These are phyloP conservation scores for Herpetomonas tarakana DNA, from an alignment of 208 protist species.

Conservation along the genomic window DNA sequence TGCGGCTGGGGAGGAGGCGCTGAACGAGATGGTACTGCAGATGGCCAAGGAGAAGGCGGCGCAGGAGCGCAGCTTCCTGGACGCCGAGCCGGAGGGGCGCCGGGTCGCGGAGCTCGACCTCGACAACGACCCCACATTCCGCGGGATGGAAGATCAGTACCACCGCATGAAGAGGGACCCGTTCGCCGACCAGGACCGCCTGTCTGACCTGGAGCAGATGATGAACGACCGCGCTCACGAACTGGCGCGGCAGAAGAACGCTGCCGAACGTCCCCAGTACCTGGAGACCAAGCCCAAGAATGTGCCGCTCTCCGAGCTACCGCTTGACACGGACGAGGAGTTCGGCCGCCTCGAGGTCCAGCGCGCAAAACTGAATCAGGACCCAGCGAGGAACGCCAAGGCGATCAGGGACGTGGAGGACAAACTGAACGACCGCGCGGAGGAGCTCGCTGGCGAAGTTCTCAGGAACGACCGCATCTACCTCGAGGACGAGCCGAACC, in stretches of 20 bases:
- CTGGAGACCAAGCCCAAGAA: constrained; percentile 36
- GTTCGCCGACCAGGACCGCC: constrained; percentile 47
- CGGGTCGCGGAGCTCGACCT: constrained; percentile 42
- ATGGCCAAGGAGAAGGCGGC: constrained; percentile 54
- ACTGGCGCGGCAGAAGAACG: constrained; percentile 60
- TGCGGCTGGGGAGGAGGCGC: constrained; percentile 26
- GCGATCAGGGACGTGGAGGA: constrained; percentile 53
- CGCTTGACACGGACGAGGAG: constrained; percentile 69
- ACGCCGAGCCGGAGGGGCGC: constrained; percentile 61
- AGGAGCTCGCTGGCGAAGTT: constrained; percentile 52
- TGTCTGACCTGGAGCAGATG: constrained; percentile 59
- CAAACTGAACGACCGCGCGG: constrained; percentile 54
- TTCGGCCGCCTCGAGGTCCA: constrained; percentile 60
- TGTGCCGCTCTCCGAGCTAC: constrained; percentile 56
- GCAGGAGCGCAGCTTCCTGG: constrained; percentile 63
- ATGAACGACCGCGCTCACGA: constrained; percentile 70
- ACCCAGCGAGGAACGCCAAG: constrained; percentile 36
- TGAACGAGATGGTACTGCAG: constrained; percentile 43
- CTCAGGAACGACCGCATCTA: constrained; percentile 79
- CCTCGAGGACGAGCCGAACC: constrained; percentile 63
- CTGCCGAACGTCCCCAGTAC: constrained; percentile 49
- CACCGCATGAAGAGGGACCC: constrained; percentile 49
- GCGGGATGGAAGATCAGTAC: constrained; percentile 68
- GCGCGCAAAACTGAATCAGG: constrained; percentile 54
- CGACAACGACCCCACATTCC: constrained; percentile 57